Evolutionary conservation across 352 stramenopile genomes (phyloP).

Genomic region (Phytophthora pini): DNA sequence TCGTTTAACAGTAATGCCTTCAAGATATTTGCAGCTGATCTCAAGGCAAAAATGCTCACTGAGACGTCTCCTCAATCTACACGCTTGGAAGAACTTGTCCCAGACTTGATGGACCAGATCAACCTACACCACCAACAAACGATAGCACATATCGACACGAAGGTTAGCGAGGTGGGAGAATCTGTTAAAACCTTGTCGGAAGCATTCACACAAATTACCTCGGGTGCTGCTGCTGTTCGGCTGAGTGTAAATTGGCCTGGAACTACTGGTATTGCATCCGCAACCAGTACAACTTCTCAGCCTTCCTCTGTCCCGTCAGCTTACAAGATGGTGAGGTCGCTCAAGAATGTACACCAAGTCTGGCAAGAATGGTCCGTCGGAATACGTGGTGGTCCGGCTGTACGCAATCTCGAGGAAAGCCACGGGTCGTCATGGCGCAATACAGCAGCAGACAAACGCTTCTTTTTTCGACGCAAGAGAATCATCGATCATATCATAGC

Average conservation of each 20-base stretch:
- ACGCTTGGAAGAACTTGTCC: neutral
- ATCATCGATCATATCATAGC: neutral
- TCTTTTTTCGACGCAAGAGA: neutral
- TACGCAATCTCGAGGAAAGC: neutral
- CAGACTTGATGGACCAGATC: neutral
- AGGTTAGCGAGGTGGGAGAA: neutral
- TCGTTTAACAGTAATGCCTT: neutral
- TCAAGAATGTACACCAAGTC: neutral
- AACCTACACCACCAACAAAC: neutral
- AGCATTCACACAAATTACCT: neutral
- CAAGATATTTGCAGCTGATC: neutral
- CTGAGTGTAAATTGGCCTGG: neutral
- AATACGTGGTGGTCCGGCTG: neutral
- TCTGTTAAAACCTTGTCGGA: neutral
- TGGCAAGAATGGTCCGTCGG: neutral
- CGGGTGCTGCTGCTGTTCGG: neutral
- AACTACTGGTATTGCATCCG: neutral
- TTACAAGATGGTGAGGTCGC: neutral
- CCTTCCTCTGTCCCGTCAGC: neutral
- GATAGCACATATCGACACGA: neutral
- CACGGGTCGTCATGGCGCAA: neutral
- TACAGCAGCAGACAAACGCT: neutral
- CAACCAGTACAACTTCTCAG: neutral
- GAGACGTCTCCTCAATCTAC: neutral
- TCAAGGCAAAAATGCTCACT: neutral